Base-by-base conservation (phyloP, 495 filamentous ascomycete species). In the Trichocladium antarcticum region DNA sequence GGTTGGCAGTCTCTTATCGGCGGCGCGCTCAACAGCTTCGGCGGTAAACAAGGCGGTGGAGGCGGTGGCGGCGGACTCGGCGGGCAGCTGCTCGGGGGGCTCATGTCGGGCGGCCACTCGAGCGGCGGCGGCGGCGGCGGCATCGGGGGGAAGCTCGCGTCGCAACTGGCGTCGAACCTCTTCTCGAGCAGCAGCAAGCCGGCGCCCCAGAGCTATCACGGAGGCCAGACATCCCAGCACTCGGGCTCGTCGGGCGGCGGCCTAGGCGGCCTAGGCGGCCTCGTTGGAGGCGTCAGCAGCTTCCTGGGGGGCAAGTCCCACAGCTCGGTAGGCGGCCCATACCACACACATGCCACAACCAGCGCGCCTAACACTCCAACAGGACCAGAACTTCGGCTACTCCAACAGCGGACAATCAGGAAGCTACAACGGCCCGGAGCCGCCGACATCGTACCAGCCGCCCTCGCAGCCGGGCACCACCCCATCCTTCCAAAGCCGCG, bases 381-480 rank as follows among this genome's bases (percentile, higher is more conserved):
- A 69, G 56, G 54, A 51, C 34, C 64, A 71, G 46, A 68, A 59
- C 51, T 79, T 66, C 57, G 75, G 75, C 29, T 79, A 79, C 57
- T 76, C 75, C 20, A 73, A 75, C 49, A 42, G 56, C 5, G 69
- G 68, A 8, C 60, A 67, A 28, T 37, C 59, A 32, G 65, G 71
- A 16, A 58, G 60, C 29, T 79, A 79, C 51, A 68, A 51, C 55
- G 74, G 68, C 27, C 66, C 69, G 37, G 67, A 74, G 19, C 74
- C 74, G 29, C 72, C 74, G 6, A 38, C 40, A 27, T 57, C 53
- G 29, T 61, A 59, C 40, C 52, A 62, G 16, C 50, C 55, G n/a
- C 48, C 61, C 12, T 56, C 53, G 24, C 48, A 56, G 37, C 55
- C 58, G 24, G 24, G 24, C 24, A 17, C 35, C 24, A 37, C 20